Evolutionary conservation across 176 grass and related monocot genomes (phyloP), one percentile per base, ranked within the genome.

Genomic region (Thalia dealbata): DNA sequence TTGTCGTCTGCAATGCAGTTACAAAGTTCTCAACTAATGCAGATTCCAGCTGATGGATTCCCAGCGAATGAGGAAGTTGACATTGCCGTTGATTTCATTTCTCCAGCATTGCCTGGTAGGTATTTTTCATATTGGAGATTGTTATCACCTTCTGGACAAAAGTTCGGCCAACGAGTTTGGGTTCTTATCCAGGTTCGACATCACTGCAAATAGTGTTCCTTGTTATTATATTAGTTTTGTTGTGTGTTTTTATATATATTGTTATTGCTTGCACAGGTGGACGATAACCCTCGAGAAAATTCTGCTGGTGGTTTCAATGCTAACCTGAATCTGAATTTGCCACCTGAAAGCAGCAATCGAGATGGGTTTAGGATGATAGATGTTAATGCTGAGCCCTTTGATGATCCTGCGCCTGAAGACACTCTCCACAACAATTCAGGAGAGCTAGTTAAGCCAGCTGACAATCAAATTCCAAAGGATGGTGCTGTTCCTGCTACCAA

Each of bases 101-200:
- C 95, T 64, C 95, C 95, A 48, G 60, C 71, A 7, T 82, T 72
- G 76, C 83, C 87, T 75, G 90, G 95, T 16, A 75, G 81, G 62
- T 97, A 92, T 67, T 55, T 86, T 61, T 92, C 95, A 2, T 83
- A 97, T 56, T 97, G 95, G 95, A 91, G 85, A 82, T 73, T 97
- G 81, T 79, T 76, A 68, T 82, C 78, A 52, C 90, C 90, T 61
- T 84, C 83, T 41, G 85, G 88, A 50, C 77, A 78, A 43, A 86
- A 69, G 25, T 97, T 92, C 76, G 95, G 95, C 46, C 87, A 92
- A 67, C 75, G 3, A 73, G 78, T 92, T 69, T 97, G 90, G 90
- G 90, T 92, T 82, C 74, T 83, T 81, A 88, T 97, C 73, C 81
- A 86, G 90, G 95, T 97, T 48, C 29, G 59, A 59, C 23, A 64